A percentile compares a stretch with the other conserved stretches of the same genome.
These are phyloP conservation scores for Ceratocystis cubensis DNA, from an alignment of 2,329 filamentous ascomycete species.

Conservation along the genomic window DNA sequence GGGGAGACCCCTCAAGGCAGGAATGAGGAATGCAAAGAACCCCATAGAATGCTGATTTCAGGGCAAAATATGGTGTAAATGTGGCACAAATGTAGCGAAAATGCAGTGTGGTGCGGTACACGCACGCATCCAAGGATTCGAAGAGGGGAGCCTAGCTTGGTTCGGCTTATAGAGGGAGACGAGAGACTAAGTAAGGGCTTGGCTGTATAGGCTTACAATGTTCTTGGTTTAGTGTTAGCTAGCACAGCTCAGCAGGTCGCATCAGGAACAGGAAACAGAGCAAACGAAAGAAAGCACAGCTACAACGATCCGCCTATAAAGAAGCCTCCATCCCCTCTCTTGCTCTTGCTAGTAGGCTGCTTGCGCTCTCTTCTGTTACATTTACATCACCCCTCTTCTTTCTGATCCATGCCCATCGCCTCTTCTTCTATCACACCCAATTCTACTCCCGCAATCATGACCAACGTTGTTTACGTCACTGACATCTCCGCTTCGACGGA, in stretches of 20 bases:
- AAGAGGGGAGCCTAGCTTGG: neutral
- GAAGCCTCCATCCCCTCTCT: neutral
- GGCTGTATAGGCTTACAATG: neutral
- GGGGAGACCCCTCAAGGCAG: neutral
- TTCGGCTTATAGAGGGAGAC: neutral
- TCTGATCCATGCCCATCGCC: neutral
- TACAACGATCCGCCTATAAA: constrained; percentile 7
- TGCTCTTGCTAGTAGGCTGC: neutral
- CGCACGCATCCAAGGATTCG: neutral
- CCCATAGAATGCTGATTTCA: neutral
- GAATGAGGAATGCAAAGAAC: neutral
- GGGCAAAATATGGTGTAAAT: neutral
- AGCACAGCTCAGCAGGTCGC: neutral
- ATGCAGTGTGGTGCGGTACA: neutral
- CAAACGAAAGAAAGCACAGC: no score
- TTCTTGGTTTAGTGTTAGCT: neutral
- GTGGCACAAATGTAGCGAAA: neutral
- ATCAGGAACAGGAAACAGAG: neutral
- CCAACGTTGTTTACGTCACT: constrained; percentile 68
- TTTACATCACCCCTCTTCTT: neutral
- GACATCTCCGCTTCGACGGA: constrained; percentile 73
- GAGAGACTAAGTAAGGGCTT: neutral
- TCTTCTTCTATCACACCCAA: constrained; percentile 16
- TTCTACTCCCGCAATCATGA: constrained; percentile 34
- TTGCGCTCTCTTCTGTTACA: neutral